Conservation (phyloP, 208 protist species). For the Trypanosoma caninum region DNA sequence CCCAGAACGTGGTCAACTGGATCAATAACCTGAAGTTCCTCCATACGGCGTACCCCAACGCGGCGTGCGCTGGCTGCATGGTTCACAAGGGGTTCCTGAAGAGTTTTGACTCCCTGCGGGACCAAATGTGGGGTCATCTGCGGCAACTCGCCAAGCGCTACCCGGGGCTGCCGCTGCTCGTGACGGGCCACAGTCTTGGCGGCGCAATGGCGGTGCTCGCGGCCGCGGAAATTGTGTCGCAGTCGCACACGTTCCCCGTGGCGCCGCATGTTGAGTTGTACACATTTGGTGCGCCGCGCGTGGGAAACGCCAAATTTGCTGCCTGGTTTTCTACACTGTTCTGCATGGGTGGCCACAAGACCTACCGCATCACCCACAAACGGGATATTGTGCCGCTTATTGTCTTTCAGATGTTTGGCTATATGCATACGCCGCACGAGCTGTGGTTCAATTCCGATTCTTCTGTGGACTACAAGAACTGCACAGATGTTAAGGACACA, state of each 20-base stretch:
- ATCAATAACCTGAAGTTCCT: slow-evolving; percentile 50
- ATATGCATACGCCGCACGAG: slow-evolving; percentile 46
- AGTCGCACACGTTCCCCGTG: not conserved
- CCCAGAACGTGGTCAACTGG: slow-evolving; percentile 60
- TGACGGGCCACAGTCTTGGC: slow-evolving; percentile 79
- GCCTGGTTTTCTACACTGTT: slow-evolving; percentile 33
- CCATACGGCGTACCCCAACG: slow-evolving; percentile 31
- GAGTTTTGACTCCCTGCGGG: slow-evolving; percentile 35
- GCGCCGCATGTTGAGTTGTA: slow-evolving; percentile 37
- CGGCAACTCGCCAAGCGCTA: slow-evolving; percentile 25
- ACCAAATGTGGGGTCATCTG: slow-evolving; percentile 29
- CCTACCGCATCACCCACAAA: slow-evolving; percentile 48
- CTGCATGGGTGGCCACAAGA: slow-evolving; percentile 12
- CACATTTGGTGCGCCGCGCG: slow-evolving; percentile 69
- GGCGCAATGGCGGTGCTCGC: slow-evolving; percentile 55
- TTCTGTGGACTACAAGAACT: slow-evolving; percentile 21
- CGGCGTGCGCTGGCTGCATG: slow-evolving; percentile 22
- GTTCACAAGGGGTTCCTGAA: slow-evolving; percentile 63
- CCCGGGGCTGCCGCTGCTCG: slow-evolving; percentile 35
- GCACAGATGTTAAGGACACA: slow-evolving; percentile 24
- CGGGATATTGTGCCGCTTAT: slow-evolving; percentile 54
- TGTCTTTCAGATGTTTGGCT: slow-evolving; percentile 36
- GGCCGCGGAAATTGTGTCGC: slow-evolving; percentile 32
- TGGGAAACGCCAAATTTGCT: slow-evolving; percentile 53
- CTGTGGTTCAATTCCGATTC: slow-evolving; percentile 38